Conservation (phyloP, 2,329 filamentous ascomycete species). For the Sporothrix phasma region DNA sequence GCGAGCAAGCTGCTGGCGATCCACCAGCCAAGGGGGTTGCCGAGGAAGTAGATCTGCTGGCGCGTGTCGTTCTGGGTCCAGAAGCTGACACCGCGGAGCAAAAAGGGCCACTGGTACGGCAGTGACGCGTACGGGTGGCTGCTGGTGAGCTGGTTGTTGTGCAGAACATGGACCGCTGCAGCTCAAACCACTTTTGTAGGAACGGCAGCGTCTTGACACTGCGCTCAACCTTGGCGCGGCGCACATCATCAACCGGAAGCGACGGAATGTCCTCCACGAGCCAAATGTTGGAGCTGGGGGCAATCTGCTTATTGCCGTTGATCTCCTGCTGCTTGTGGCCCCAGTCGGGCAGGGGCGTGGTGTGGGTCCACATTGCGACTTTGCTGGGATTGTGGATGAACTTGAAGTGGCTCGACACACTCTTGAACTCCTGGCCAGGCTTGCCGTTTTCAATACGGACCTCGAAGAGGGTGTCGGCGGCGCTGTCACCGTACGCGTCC, state of each 20-base stretch:
- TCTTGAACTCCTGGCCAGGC: slow-evolving; percentile 72
- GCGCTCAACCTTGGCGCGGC: slow-evolving; percentile 64
- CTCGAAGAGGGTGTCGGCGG: slow-evolving; percentile 88
- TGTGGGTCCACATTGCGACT: slow-evolving; percentile 98
- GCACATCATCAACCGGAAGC: slow-evolving; percentile 58
- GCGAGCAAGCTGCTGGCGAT: slow-evolving; percentile 83
- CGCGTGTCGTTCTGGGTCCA: slow-evolving; percentile 95
- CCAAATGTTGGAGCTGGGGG: slow-evolving; percentile 88
- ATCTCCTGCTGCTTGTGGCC: slow-evolving; percentile 96
- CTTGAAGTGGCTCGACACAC: slow-evolving; percentile 88
- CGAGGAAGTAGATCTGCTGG: slow-evolving; percentile 96
- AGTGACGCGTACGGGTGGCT: slow-evolving; percentile 93
- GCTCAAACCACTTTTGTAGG: slow-evolving; percentile 87
- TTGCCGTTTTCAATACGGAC: slow-evolving; percentile 84
- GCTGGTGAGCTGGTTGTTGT: slow-evolving; percentile 96
- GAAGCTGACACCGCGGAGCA: slow-evolving; percentile 95
- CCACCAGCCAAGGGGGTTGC: slow-evolving; percentile 97
- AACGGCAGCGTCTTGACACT: slow-evolving; percentile 80
- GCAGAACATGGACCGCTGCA: slow-evolving; percentile 98
- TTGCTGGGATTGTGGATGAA: slow-evolving; percentile 89
- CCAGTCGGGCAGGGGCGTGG: slow-evolving; percentile 92
- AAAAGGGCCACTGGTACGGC: slow-evolving; percentile 95
- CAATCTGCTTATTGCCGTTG: slow-evolving; percentile 95
- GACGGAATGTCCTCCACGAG: slow-evolving; percentile 85
- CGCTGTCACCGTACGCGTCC: slow-evolving; percentile 61